Evolutionary conservation across 148 eudicot species (phyloP).

Genomic region (Silene latifolia): DNA sequence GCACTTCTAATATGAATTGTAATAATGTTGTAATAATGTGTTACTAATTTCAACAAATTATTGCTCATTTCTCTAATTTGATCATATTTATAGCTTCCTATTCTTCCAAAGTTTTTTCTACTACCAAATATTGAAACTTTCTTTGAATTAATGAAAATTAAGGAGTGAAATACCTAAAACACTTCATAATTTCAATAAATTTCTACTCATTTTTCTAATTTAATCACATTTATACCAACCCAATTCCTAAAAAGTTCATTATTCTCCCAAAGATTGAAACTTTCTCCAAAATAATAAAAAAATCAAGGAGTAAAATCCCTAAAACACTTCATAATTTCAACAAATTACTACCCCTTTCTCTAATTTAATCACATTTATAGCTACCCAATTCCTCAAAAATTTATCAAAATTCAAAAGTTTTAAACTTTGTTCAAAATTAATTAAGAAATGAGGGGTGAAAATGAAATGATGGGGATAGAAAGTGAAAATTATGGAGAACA

Average conservation of each 20-base stretch:
- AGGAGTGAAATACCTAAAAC: too few relatives aligned
- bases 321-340: background rate
- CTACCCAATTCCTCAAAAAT: background rate
- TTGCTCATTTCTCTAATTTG: background rate
- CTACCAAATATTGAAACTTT: too few relatives aligned
- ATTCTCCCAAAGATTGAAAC: background rate
- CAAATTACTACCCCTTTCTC: background rate
- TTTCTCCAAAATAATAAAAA: background rate
- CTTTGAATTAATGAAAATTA: background rate
- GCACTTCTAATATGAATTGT: background rate
- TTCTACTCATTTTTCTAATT: background rate
- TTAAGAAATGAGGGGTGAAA: conserved; percentile 7
- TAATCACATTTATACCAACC: background rate
- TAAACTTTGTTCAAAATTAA: background rate
- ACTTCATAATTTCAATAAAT: background rate
- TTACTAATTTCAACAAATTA: background rate
- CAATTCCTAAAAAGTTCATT: background rate
- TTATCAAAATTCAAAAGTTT: background rate
- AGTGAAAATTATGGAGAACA: conserved; percentile 20
- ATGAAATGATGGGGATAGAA: conserved; percentile 23
- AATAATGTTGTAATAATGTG: background rate
- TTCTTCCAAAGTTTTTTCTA: background rate
- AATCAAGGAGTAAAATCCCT: background rate
- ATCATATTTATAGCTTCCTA: background rate
- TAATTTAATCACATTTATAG: background rate